Evolutionary conservation across 805 yeast genomes (phyloP).

Genomic region (Wickerhamiella domercqiae): DNA sequence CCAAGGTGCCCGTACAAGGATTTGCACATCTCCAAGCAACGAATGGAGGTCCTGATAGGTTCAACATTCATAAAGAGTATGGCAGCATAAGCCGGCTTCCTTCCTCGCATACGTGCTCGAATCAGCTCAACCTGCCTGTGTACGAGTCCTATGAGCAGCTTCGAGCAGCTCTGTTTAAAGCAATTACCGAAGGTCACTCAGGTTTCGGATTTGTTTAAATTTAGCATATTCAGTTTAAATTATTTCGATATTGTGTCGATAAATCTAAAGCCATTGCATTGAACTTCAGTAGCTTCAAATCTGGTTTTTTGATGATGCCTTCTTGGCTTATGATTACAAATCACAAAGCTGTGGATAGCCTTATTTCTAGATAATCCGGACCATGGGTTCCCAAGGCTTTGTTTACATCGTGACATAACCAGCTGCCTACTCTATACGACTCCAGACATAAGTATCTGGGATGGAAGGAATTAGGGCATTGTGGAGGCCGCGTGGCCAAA

Average conservation of each 20-base stretch:
- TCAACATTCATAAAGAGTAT: slow-evolving; percentile 79
- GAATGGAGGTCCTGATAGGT: slow-evolving; percentile 69
- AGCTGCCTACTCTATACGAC: neutral
- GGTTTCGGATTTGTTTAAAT: slow-evolving; percentile 76
- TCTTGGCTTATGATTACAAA: too few species aligned
- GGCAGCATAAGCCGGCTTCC: slow-evolving; percentile 80
- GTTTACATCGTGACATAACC: neutral
- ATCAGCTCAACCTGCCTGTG: slow-evolving; percentile 85
- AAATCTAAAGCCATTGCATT: too few species aligned
- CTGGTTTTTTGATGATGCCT: too few species aligned
- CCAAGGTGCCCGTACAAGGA: slow-evolving; percentile 90
- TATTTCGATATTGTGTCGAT: too few species aligned
- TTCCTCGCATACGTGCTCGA: slow-evolving; percentile 92
- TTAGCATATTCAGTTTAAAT: too few species aligned
- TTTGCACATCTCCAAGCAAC: slow-evolving; percentile 72
- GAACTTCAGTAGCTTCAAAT: too few species aligned
- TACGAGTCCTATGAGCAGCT: slow-evolving; percentile 79
- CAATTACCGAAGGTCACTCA: slow-evolving; percentile 88
- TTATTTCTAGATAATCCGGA: too few species aligned
- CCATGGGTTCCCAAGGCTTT: too few species aligned
- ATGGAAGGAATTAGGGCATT: slow-evolving; percentile 22
- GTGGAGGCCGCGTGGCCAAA: slow-evolving; percentile 25
- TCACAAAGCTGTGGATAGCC: too few species aligned
- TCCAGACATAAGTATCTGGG: neutral
- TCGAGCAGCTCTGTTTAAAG: slow-evolving; percentile 63